A percentile compares a stretch with the other conserved stretches of the same genome.
Conservation (phyloP, 495 filamentous ascomycete species). For the Cercophora scortea region DNA sequence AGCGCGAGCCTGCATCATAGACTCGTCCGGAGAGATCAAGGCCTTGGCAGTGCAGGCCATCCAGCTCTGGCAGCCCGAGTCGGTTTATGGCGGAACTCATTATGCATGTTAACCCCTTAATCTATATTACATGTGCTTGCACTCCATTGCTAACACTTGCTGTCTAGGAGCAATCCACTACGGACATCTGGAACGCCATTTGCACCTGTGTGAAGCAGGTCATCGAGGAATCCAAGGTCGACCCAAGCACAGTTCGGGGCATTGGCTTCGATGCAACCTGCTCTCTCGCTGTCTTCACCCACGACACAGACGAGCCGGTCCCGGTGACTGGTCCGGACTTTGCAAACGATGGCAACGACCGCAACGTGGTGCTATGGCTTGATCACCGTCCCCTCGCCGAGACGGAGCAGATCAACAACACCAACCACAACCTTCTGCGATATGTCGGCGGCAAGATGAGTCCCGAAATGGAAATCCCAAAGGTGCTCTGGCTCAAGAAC, state of each 20-base stretch:
- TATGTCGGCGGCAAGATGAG: constrained; percentile 98
- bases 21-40: constrained; percentile 83
- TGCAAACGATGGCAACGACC: constrained; percentile 64
- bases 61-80: constrained; percentile 86
- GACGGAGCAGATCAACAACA: constrained; percentile 84
- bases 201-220: constrained; percentile 72
- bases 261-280: constrained; percentile 97
- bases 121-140: no score
- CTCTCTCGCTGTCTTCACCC: constrained; percentile 81
- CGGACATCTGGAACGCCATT: constrained; percentile 90
- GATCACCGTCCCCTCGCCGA: constrained; percentile 87
- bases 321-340: constrained; percentile 85
- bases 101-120: constrained; percentile 53
- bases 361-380: constrained; percentile 88
- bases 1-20: constrained; percentile 89
- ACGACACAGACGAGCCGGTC: constrained; percentile 83
- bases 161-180: constrained; percentile 91
- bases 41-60: constrained; percentile 87
- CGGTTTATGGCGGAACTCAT: constrained; percentile 57
- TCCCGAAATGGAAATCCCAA: constrained; percentile 98
- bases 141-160: neutral
- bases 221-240: constrained; percentile 69
- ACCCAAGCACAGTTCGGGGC: constrained; percentile 64
- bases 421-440: constrained; percentile 82
- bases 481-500: constrained; percentile 95